A percentile compares a stretch with the other conserved stretches of the same genome.
These are phyloP conservation scores for Hirsutella minnesotensis DNA, from an alignment of 2,329 filamentous ascomycete genomes.

Conservation along the genomic window DNA sequence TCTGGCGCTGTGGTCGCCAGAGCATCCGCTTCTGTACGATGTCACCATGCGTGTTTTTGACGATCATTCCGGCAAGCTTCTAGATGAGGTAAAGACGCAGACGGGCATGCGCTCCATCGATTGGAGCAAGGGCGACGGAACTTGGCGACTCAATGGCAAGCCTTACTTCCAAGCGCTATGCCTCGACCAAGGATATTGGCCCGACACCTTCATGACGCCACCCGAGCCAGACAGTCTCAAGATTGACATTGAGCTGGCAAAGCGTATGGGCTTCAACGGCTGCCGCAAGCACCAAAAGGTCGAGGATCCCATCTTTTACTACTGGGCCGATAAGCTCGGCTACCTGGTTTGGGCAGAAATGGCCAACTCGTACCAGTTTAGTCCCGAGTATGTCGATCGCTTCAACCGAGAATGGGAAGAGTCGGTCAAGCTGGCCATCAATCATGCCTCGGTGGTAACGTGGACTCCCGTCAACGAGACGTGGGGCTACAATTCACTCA, in stretches of 20 bases:
- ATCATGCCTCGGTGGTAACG: conserved; percentile 50
- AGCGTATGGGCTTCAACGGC: conserved; percentile 52
- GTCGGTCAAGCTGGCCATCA: conserved; percentile 50
- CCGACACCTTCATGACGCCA: conserved; percentile 46
- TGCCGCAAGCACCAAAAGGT: conserved; percentile 56
- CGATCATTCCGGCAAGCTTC: conserved; percentile 15
- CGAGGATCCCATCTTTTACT: conserved; percentile 47
- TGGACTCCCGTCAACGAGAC: conserved; percentile 56
- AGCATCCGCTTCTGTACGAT: conserved; percentile 44
- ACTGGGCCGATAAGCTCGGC: conserved; percentile 49
- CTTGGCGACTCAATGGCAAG: conserved; percentile 45
- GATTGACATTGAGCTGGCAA: conserved; percentile 41
- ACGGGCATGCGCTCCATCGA: conserved; percentile 49
- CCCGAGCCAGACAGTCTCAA: conserved; percentile 33
- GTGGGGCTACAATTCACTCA: conserved; percentile 52
- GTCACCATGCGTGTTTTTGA: conserved; percentile 40
- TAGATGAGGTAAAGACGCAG: conserved; percentile 48
- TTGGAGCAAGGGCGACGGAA: conserved; percentile 45
- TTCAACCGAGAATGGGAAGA: conserved; percentile 56
- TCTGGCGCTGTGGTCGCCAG: conserved; percentile 51
- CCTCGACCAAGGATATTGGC: conserved; percentile 55
- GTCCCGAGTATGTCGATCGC: conserved; percentile 41
- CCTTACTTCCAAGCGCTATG: conserved; percentile 49
- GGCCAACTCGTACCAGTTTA: conserved; percentile 54
- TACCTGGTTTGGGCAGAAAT: conserved; percentile 55